Conservation (phyloP, 2,329 filamentous ascomycete species). For the Apiospora arundinis region DNA sequence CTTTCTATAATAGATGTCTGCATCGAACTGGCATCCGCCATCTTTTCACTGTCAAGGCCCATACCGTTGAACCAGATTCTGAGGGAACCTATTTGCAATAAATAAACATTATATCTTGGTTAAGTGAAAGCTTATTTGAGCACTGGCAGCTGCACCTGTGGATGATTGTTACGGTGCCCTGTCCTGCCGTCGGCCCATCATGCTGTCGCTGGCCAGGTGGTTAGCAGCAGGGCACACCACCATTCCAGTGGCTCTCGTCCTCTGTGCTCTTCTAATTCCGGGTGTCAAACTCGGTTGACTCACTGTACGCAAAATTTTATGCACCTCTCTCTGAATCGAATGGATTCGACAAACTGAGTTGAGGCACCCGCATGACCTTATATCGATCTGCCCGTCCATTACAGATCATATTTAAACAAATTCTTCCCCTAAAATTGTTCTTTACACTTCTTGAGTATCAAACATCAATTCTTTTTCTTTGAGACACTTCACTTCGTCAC, state of each 20-base stretch:
- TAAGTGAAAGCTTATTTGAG: background rate
- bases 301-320: background rate
- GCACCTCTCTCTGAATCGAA: background rate
- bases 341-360: background rate
- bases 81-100: background rate
- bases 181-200: background rate
- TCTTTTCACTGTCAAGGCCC: background rate
- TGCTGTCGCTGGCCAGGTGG: background rate
- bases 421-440: background rate
- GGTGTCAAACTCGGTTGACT: background rate
- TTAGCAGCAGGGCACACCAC: background rate
- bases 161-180: background rate
- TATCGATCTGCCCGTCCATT: background rate
- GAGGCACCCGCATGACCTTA: background rate
- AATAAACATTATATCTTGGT: background rate
- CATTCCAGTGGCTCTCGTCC: background rate
- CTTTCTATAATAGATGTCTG: background rate
- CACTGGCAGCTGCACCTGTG: background rate
- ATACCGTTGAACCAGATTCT: too few species aligned
- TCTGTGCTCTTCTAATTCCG: background rate
- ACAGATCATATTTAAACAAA: background rate
- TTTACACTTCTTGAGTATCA: background rate
- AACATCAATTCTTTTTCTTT: background rate
- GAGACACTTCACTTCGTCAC: background rate
- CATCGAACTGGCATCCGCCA: too few species aligned